Conservation (phyloP, 768 basidiomycete species). For the Rhizopogon salebrosus region DNA sequence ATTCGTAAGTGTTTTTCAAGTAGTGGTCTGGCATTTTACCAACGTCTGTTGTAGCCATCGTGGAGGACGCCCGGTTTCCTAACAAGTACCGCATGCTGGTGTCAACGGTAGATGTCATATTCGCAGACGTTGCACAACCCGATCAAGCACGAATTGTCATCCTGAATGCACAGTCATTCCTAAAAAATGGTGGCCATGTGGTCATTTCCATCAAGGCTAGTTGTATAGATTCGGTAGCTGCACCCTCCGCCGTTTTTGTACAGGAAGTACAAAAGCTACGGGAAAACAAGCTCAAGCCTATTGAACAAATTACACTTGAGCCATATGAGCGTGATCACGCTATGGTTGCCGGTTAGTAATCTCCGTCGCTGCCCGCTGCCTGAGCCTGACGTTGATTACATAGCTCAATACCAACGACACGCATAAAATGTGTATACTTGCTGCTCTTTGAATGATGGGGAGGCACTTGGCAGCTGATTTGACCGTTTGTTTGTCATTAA, state of each 20-base stretch:
- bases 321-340: conserved; percentile 89
- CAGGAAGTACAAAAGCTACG: conserved; percentile 79
- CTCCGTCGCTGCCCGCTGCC: not conserved
- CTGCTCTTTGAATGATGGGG: conserved; percentile 1
- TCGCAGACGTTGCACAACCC: conserved; percentile 97
- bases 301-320: conserved; percentile 94
- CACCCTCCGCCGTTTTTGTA: conserved; percentile 87
- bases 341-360: conserved; percentile 71
- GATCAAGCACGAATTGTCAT: conserved; percentile 97
- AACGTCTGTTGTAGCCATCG: conserved; percentile 57
- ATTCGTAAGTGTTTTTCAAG: conserved; percentile 62
- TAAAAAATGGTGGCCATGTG: conserved; percentile 88
- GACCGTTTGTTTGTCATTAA: conserved; percentile 5
- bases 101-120: conserved; percentile 93
- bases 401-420: conserved; percentile 47
- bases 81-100: conserved; percentile 97
- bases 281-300: conserved; percentile 79
- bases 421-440: conserved; percentile 16
- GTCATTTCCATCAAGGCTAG: conserved; percentile 99
- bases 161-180: conserved; percentile 91
- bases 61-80: conserved; percentile 95
- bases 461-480: not conserved
- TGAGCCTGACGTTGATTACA: not conserved
- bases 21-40: conserved; percentile 2
- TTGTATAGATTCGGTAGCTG: conserved; percentile 95